A percentile compares a stretch with the other conserved stretches of the same genome.
Conservation (phyloP, 1,284 basidiomycete species). For the Ganoderma boninense region DNA sequence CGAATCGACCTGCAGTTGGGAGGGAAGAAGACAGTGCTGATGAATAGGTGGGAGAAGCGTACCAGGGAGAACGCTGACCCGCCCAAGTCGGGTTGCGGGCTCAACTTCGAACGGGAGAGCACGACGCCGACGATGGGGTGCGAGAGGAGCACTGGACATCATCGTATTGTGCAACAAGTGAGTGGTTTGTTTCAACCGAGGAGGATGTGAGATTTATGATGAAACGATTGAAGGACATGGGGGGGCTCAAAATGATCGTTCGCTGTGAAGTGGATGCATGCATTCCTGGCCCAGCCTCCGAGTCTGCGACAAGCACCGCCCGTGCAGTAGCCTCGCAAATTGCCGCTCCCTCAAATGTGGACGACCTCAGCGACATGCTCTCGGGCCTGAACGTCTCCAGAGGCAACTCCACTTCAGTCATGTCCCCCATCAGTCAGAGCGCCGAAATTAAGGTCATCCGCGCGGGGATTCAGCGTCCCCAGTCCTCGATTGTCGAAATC, state of each 20-base stretch:
- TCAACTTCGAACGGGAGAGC: slow-evolving; percentile 58
- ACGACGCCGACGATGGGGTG: slow-evolving; percentile 52
- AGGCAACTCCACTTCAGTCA: neutral
- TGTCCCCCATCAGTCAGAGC: slow-evolving; percentile 11
- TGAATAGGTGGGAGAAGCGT: slow-evolving; percentile 49
- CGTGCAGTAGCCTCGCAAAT: neutral
- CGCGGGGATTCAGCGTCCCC: slow-evolving; percentile 52
- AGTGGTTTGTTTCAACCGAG: slow-evolving; percentile 27
- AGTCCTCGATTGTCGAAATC: slow-evolving; percentile 56
- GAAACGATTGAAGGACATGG: slow-evolving; percentile 31
- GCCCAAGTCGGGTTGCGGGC: slow-evolving; percentile 47
- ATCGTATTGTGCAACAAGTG: slow-evolving; percentile 61
- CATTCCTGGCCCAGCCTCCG: slow-evolving; percentile 16
- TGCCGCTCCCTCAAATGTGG: slow-evolving; percentile 35
- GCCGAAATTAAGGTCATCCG: slow-evolving; percentile 49
- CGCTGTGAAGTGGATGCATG: slow-evolving; percentile 43
- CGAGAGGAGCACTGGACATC: slow-evolving; percentile 53
- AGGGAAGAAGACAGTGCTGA: slow-evolving; percentile 58
- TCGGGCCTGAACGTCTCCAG: slow-evolving; percentile 39
- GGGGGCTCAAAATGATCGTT: slow-evolving; percentile 40
- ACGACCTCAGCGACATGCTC: slow-evolving; percentile 47
- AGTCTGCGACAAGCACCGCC: neutral
- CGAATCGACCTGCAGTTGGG: slow-evolving; percentile 65
- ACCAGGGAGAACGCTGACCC: slow-evolving; percentile 23
- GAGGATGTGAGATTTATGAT: neutral